These are phyloP conservation scores for Myriangium duriaei DNA, from an alignment of 2,329 filamentous ascomycete genomes.

Conservation along the genomic window DNA sequence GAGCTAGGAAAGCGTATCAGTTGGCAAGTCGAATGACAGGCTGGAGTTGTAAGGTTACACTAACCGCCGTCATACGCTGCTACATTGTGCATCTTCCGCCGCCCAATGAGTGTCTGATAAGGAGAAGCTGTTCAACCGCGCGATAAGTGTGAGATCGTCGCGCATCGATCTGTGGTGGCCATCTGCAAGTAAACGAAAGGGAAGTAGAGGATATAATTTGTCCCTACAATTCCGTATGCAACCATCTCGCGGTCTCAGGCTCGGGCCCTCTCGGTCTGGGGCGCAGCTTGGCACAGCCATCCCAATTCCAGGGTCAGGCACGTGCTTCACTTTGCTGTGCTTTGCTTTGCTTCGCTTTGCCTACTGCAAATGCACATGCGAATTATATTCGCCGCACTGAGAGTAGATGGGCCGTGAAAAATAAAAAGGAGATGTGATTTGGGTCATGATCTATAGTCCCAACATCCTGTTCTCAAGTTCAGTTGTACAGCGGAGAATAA, in stretches of 20 bases:
- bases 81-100: conserved; percentile 8
- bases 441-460: no score
- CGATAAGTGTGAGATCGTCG: conserved; percentile 1
- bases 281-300: no score
- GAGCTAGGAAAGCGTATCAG: conserved; percentile 3
- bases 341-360: no score
- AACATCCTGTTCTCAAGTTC: no score
- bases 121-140: conserved; percentile 8
- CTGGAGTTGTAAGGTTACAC: background rate
- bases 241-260: no score
- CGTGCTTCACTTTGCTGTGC: no score
- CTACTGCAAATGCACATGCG: no score
- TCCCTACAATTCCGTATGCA: background rate
- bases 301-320: no score
- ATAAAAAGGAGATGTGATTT: no score
- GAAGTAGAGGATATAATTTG: conserved; percentile 1
- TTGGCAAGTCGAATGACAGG: background rate
- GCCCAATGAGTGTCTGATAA: background rate
- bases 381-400: no score
- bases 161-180: conserved; percentile 1
- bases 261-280: no score
- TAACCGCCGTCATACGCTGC: conserved; percentile 8
- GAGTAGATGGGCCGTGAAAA: no score
- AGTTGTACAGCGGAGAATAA: background rate
- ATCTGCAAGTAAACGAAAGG: background rate